Base-by-base conservation (phyloP, 192 early-diverging fungal species). In the Paraglomus brasilianum region DNA sequence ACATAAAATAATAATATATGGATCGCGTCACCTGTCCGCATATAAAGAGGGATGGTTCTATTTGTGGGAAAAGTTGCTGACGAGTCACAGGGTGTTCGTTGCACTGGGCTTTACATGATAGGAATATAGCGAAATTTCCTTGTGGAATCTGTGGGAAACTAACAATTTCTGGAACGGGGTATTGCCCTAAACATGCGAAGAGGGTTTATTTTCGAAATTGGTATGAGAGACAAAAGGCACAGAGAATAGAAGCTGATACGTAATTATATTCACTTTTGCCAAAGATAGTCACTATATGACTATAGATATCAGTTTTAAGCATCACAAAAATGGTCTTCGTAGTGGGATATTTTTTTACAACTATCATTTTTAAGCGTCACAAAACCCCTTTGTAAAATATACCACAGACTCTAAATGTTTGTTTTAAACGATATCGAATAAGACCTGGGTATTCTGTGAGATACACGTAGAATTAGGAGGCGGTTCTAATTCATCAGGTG, bases 21-120 rank as follows among this genome's bases (percentile, higher is more conserved):
- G 58, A 9, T 36, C 58, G 39, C 14, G 9, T 60, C 17, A 66
- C 63, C 43, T 66, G 63, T 15, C 48, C 14, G 36, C 19, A 50
- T 66, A 66, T 51, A 19, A 66, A 66, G n/a, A 66, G 48, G 13
- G 47, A 66, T 66, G 48, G 47, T 7, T 50, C 63, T 0, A 8
- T 66, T 66, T 66, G 63, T 51, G 38, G 8, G 10, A 50, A 50
- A 10, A 8, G 10, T 4, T 66, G 63, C 40, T 15, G 8, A 30
- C 47, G 6, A 8, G 5, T 13, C 7, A 50, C 2, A 17, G 63
- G 63, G 0, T 66, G 63, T 51, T 0, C 47, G 7, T 38, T 15
- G n/a, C 63, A 66, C 30, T 66, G 48, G 63, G 48, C 15, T 39
- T 38, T 50, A 49, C 51, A 66, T 48, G 62, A 65, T 21, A 50